Evolutionary conservation across 768 basidiomycete genomes (phyloP), one percentile per base, ranked within the genome.

Genomic region (Steccherinum ochraceum): DNA sequence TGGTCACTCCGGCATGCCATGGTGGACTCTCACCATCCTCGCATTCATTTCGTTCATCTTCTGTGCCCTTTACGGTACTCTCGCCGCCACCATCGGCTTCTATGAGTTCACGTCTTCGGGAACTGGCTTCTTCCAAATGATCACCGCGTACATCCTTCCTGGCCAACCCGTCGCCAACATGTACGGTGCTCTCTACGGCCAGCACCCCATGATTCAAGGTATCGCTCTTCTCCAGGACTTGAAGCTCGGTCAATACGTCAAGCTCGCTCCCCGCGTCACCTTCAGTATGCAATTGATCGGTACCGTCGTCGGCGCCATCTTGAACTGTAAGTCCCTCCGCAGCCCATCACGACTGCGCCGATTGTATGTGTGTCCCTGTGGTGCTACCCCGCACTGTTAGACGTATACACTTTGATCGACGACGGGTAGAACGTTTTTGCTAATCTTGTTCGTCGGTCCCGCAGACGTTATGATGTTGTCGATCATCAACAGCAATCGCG

Each of bases 231-330:
- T 82, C 44, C 72, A 79, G 20, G 83, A 84, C 59, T 68, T 84
- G 13, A 84, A 84, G 67, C 75, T 79, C 67, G 71, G 68, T 26
- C 73, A 74, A 60, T 69, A 75, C 58, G 73, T 74, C 20, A 84
- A 84, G 66, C 72, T 85, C 40, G 80, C 83, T 30, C 83, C 83
- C 42, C 78, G 81, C 30, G 56, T 76, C 26, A 78, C 83, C 2
- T 84, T 86, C 63, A 44, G 56, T 35, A 62, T 64, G 61, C 63
- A 64, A 51, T 58, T 64, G 52, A 20, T 42, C 21, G 61, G 84
- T 1, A 77, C 80, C 4, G 63, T 85, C 40, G 65, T 84, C 26
- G 82, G 78, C 48, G 53, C 72, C 58, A 64, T 78, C 47, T 62
- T 77, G 25, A 74, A 75, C 59, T 75, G 62, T 64, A 19, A 18